Percentiles rank a stretch among this genome's conserved stretches.
Evolutionary conservation across 129 eudicot genomes (phyloP).

Genomic region (Smallanthus sonchifolius): DNA sequence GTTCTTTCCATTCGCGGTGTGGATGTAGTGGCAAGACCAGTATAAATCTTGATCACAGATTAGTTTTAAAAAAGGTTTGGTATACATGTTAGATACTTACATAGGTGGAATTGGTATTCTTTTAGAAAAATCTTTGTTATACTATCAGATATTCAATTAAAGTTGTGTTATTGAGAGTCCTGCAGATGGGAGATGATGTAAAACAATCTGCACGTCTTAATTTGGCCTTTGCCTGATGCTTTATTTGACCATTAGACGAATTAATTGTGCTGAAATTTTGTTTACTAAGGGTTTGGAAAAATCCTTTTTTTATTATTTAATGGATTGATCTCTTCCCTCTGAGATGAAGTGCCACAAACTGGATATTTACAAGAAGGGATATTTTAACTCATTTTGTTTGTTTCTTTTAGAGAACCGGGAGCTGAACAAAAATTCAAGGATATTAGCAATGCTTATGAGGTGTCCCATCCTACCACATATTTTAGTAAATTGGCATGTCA

Average conservation of each 20-base stretch:
- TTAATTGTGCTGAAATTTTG: neutral
- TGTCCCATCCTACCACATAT: conserved; percentile 23
- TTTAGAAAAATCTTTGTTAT: neutral
- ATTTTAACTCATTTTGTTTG: conserved; percentile 12
- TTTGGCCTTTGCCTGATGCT: neutral
- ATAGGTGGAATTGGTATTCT: neutral
- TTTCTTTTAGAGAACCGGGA: conserved; percentile 69
- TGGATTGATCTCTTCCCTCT: neutral
- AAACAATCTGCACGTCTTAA: neutral
- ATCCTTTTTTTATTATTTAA: neutral
- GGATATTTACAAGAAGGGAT: neutral
- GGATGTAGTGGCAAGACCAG: neutral
- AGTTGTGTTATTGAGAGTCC: neutral
- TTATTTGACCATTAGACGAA: neutral
- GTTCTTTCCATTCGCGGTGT: neutral
- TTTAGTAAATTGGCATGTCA: conserved; percentile 3
- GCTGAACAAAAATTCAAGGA: conserved; percentile 96
- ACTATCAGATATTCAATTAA: neutral
- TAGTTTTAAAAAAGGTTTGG: neutral
- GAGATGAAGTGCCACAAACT: neutral
- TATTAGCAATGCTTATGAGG: conserved; percentile 97
- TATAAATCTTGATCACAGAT: neutral
- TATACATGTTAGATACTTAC: neutral
- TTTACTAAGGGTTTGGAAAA: neutral
- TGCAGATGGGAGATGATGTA: neutral